Base-by-base conservation (phyloP, 139 green algal species). In the Closterium sp. region DNA sequence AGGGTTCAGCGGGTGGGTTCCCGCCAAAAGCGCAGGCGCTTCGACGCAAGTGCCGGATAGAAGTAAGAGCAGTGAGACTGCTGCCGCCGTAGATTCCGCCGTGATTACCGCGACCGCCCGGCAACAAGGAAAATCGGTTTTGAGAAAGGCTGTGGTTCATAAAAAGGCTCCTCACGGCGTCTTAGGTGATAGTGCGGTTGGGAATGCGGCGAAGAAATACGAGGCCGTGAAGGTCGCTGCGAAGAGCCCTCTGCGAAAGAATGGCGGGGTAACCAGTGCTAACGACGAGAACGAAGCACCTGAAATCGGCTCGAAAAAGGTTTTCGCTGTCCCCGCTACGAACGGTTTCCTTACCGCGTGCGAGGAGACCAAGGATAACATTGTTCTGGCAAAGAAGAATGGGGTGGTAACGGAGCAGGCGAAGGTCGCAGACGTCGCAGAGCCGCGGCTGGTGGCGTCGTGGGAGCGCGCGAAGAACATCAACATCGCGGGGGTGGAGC, bases 1-100 rank as follows among this genome's bases (percentile, higher is more conserved):
- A 28, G 92, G 89, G 38, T 94, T 95, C 70, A 92, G 42, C 86
- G 91, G 90, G n/a, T 94, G 91, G 91, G 94, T 91, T 30, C 38
- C 31, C 29, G 62, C 62, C 62, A 79, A 79, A 27, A 79, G 19
- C 17, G 62, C 62, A 79, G 62, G 17, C 17, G 62, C 62, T 27
- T 24, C 62, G 62, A 79, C 62, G 62, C 62, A 79, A 79, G 62
- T 9, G 2, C 2, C 62, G 62, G 62, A 5, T 79, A 79, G 62
- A 79, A 79, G 62, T 79, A 79, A 79, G 17, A 79, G 62, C 62
- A 79, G 62, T 13, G 62, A 79, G 62, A 27, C 62, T 79, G 17
- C 62, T 62, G 42, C 42, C 17, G 62, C 62, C 62, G 62, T 79
- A 79, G 19, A 79, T 27, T 79, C 62, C 62, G 91, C 30, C 86